Evolutionary conservation across 129 eudicot genomes (phyloP), one percentile per base, ranked within the genome.

Genomic region (Deinandra increscens): DNA sequence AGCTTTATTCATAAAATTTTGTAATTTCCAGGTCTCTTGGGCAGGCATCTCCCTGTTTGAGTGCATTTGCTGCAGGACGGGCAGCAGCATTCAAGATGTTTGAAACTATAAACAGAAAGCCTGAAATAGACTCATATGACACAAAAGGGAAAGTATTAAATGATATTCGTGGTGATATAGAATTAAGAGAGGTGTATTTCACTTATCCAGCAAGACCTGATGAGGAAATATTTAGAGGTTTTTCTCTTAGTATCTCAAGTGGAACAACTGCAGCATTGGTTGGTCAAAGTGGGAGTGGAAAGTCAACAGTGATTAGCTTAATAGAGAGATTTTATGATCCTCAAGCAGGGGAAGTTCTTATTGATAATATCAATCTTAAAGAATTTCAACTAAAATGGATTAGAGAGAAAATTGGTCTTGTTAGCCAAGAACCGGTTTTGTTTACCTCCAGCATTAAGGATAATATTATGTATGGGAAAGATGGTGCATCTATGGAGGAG

Each of bases 31-130:
- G 96, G 90, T 86, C 96, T 75, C 80, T 89, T 9, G 94, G 96
- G 36, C 94, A 80, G 71, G 91, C 90, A 14, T 78, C 91, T 76
- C 96, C 96, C 9, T 86, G 94, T 78, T 74, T 86, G 81, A 84
- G 81, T 62, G 96, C 96, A 50, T 89, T 89, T 76, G 86, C 94
- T 55, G 90, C 96, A n/a, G 96, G 96, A 6, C 80, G 73, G 61
- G 94, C 96, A 37, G 96, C 96, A 60, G 96, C 94, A 8, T 89
- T 37, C 84, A 89, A 86, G 82, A 89, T 89, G 96, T 89, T 89
- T 66, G 96, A 86, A 66, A 86, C 96, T 11, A 86, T 89, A 72
- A 79, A 78, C 36, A 82, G 94, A 77, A 86, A 79, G 66, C 96
- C 96, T 11, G 85, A 72, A 20, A 89, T 89, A 62, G 96, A 89